Conservation (phyloP, 768 basidiomycete species). For the Cystofilobasidium capitatum region DNA sequence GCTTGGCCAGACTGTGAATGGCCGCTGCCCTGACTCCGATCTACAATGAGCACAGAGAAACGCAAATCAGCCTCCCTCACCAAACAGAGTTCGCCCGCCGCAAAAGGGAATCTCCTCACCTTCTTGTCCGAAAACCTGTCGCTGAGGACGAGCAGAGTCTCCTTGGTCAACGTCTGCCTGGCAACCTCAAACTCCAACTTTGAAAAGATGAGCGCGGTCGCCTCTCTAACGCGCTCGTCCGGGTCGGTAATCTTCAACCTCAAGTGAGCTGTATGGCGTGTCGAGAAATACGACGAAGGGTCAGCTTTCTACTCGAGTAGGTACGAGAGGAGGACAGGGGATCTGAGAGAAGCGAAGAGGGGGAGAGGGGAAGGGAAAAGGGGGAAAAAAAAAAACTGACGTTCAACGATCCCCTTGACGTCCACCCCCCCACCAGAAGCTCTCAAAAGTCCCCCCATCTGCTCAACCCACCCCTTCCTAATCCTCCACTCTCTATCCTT, state of each 20-base stretch:
- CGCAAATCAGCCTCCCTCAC: not conserved
- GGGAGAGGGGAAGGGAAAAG: no score
- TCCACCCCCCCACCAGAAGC: conserved; percentile 3
- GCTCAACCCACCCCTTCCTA: conserved; percentile 69
- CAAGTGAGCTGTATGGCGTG: conserved; percentile 42
- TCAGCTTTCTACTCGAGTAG: not conserved
- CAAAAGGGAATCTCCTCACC: conserved; percentile 42
- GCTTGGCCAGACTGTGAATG: conserved; percentile 59
- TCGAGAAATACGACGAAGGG: not conserved
- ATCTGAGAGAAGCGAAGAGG: not conserved
- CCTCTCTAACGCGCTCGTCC: conserved; percentile 81
- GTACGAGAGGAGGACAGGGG: not conserved
- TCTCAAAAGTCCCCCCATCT: conserved; percentile 47
- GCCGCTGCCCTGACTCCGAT: conserved; percentile 51
- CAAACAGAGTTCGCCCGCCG: no score
- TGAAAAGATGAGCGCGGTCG: conserved; percentile 69
- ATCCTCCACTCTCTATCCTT: conserved; percentile 65
- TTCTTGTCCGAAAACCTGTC: conserved; percentile 77
- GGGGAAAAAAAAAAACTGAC: conserved; percentile 42
- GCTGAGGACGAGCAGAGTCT: conserved; percentile 55
- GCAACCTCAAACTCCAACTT: conserved; percentile 84
- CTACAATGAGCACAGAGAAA: conserved; percentile 29
- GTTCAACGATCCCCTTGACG: conserved; percentile 54
- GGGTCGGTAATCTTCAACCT: conserved; percentile 64
- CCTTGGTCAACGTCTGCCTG: conserved; percentile 63